Evolutionary conservation across 2,329 filamentous ascomycete genomes (phyloP).

Genomic region (Chaetomium strumarium): DNA sequence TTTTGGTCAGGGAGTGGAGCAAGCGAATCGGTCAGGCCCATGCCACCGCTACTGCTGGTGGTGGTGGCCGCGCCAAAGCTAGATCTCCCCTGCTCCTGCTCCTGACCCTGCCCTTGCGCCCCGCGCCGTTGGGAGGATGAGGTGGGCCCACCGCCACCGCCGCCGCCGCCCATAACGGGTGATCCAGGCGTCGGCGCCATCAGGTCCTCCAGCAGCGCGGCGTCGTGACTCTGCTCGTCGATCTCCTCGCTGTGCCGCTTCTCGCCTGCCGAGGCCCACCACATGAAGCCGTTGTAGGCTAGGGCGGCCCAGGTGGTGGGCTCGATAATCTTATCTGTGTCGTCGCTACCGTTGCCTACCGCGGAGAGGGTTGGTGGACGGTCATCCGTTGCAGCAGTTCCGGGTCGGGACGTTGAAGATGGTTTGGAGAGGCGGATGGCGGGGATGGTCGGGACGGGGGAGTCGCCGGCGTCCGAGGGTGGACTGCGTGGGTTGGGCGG

Average conservation of each 20-base stretch:
- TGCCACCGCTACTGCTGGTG: constrained; percentile 25
- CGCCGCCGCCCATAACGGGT: constrained; percentile 15
- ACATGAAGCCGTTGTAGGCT: constrained; percentile 79
- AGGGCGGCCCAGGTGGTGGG: constrained; percentile 65
- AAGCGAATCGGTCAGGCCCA: constrained; percentile 40
- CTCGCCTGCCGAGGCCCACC: constrained; percentile 83
- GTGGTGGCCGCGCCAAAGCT: constrained; percentile 29
- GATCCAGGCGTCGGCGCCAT: constrained; percentile 5
- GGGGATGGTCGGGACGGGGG: constrained; percentile 9
- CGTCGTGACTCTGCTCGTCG: constrained; percentile 51
- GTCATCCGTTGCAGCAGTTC: constrained; percentile 6
- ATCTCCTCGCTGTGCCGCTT: constrained; percentile 55
- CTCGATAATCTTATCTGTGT: constrained; percentile 53
- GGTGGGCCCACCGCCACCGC: background rate
- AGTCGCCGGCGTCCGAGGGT: constrained; percentile 18
- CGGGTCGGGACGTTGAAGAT: constrained; percentile 13
- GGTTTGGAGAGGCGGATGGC: constrained; percentile 18
- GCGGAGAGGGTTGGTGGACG: constrained; percentile 11
- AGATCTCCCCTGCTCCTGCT: constrained; percentile 7
- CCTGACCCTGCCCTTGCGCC: background rate
- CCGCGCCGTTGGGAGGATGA: too few relatives aligned
- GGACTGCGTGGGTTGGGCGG: constrained; percentile 10
- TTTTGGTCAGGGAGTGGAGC: constrained; percentile 37
- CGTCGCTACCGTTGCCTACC: constrained; percentile 39
- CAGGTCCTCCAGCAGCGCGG: constrained; percentile 50